phyloP scores from a whole-genome alignment of 2,329 filamentous ascomycete species.

The Paramyrothecium sp. region DNA sequence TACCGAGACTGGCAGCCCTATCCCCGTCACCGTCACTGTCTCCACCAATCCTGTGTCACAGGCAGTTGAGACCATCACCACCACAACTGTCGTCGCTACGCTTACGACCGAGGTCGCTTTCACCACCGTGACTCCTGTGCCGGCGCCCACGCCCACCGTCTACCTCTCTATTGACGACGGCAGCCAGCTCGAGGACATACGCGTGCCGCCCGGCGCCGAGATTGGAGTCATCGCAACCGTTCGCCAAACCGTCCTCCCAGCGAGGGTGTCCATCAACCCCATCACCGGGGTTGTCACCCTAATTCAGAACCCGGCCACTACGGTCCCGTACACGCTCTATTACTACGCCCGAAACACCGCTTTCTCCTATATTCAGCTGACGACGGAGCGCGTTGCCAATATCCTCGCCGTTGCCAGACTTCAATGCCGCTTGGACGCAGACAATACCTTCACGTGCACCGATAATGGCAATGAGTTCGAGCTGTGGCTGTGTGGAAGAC shows the following conservation, averaged over 20 bases:
- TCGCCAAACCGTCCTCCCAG: neutral
- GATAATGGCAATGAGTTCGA: neutral
- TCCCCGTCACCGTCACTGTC: conserved; percentile 4
- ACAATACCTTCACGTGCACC: neutral
- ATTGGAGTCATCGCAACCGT: conserved; percentile 4
- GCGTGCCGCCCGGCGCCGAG: conserved; percentile 4
- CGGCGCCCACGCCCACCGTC: conserved; percentile 3
- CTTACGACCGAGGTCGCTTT: conserved; percentile 4
- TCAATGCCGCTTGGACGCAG: neutral
- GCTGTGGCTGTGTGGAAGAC: neutral
- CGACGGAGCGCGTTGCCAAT: neutral
- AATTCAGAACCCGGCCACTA: neutral
- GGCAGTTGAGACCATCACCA: conserved; percentile 4
- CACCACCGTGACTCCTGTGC: neutral
- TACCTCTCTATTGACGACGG: neutral
- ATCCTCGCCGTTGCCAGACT: neutral
- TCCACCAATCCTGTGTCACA: neutral
- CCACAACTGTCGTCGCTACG: conserved; percentile 4
- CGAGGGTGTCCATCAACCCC: neutral
- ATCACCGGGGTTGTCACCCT: neutral
- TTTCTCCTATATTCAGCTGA: conserved; percentile 1
- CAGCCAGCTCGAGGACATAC: conserved; percentile 1
- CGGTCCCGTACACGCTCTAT: neutral
- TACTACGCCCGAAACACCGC: neutral
- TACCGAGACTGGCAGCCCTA: conserved; percentile 3